These are phyloP conservation scores for Cercospora sp. DNA, from an alignment of 2,329 filamentous ascomycete species.

Conservation along the genomic window DNA sequence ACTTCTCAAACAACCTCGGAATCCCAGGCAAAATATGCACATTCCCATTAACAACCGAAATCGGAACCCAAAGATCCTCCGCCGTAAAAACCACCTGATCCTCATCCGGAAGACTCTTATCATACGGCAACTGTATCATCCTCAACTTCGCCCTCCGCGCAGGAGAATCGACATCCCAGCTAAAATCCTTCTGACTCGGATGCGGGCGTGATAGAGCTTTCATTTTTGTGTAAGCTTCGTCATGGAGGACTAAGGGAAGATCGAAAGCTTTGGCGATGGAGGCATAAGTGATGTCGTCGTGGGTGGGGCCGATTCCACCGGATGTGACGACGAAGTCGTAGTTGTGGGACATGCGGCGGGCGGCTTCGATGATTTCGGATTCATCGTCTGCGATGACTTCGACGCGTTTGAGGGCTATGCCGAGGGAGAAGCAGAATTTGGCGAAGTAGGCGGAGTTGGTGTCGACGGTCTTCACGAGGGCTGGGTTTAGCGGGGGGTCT, in stretches of 20 bases:
- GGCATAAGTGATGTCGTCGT: constrained; percentile 96
- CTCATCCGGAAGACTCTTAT: constrained; percentile 60
- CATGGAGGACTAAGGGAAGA: constrained; percentile 73
- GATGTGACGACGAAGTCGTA: constrained; percentile 97
- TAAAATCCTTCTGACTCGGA: constrained; percentile 68
- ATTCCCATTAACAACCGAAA: constrained; percentile 87
- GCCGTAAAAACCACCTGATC: constrained; percentile 77
- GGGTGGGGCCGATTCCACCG: constrained; percentile 92
- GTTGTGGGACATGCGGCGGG: constrained; percentile 77
- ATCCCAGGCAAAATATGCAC: constrained; percentile 91
- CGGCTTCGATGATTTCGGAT: constrained; percentile 82
- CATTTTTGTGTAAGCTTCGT: constrained; percentile 78
- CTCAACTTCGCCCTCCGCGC: constrained; percentile 77
- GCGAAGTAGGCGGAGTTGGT: constrained; percentile 66
- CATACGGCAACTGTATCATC: constrained; percentile 85
- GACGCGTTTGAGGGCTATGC: constrained; percentile 73
- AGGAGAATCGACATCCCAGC: constrained; percentile 80
- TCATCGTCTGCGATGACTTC: constrained; percentile 96
- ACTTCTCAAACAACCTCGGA: constrained; percentile 75
- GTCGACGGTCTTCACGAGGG: constrained; percentile 55
- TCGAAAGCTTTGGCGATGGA: constrained; percentile 89
- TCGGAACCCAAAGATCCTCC: constrained; percentile 86
- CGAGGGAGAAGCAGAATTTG: constrained; percentile 65
- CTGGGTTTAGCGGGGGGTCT: constrained; percentile 1
- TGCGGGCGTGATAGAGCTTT: constrained; percentile 74